These are phyloP conservation scores for Cryptosporidium tyzzeri DNA, from an alignment of 169 alveolate genomes.

Conservation along the genomic window DNA sequence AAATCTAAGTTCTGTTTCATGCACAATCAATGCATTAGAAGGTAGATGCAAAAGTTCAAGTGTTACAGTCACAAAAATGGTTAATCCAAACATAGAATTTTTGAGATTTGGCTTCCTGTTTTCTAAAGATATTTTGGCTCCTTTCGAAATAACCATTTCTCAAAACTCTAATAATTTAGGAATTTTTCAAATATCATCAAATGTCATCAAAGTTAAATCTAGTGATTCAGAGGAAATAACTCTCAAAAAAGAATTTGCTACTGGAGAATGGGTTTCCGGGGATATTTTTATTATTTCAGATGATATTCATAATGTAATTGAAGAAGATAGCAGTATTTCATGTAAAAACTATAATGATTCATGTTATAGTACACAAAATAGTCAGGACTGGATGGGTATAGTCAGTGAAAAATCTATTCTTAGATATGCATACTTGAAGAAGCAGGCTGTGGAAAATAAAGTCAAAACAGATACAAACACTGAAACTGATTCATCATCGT, in stretches of 20 bases:
- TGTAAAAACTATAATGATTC: slow-evolving; percentile 23
- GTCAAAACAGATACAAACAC: neutral
- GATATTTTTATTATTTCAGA: slow-evolving; percentile 41
- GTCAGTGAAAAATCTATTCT: slow-evolving; percentile 6
- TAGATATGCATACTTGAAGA: slow-evolving; percentile 43
- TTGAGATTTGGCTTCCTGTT: slow-evolving; percentile 50
- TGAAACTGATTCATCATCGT: neutral
- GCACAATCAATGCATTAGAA: neutral
- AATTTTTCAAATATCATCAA: neutral
- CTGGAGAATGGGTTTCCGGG: slow-evolving; percentile 63
- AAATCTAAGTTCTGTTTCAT: neutral
- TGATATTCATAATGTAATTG: slow-evolving; percentile 7
- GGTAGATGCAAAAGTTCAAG: slow-evolving; percentile 58
- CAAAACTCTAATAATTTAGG: slow-evolving; percentile 12
- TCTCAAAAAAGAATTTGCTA: slow-evolving; percentile 5
- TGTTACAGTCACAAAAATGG: neutral
- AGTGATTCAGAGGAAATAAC: neutral
- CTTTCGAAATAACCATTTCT: neutral
- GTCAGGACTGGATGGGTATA: slow-evolving; percentile 25
- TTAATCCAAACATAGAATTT: slow-evolving; percentile 6
- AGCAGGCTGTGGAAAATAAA: slow-evolving; percentile 6
- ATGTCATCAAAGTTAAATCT: neutral
- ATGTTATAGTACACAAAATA: slow-evolving; percentile 12
- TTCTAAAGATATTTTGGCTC: slow-evolving; percentile 22
- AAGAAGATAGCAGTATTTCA: neutral